Conservation (phyloP, 2,329 filamentous ascomycete genomes). For the Penicillium sp. region DNA sequence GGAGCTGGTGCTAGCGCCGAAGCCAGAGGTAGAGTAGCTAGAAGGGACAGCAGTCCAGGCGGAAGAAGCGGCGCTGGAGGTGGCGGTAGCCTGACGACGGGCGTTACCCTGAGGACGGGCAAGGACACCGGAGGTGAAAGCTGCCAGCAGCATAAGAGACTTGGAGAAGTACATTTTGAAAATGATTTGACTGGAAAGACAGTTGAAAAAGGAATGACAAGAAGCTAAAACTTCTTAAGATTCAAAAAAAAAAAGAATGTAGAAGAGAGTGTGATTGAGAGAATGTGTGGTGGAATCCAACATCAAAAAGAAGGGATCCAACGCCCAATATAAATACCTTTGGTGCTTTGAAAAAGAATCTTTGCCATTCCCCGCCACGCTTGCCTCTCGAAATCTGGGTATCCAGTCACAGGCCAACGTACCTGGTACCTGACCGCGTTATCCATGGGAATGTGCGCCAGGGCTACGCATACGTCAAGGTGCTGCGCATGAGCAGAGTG, state of each 20-base stretch:
- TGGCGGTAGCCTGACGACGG: conserved; percentile 22
- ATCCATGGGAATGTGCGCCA: conserved; percentile 6
- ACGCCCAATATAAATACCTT: background rate
- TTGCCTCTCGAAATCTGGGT: background rate
- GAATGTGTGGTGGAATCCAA: background rate
- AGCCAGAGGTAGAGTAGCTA: conserved; percentile 30
- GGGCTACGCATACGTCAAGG: conserved; percentile 10
- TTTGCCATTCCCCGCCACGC: background rate
- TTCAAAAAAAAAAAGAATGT: background rate
- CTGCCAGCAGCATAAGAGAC: conserved; percentile 34
- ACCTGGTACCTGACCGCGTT: conserved; percentile 12
- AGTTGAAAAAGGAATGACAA: background rate
- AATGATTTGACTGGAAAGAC: conserved; percentile 11
- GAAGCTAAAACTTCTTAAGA: background rate
- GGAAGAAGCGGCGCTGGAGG: conserved; percentile 1
- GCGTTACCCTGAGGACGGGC: conserved; percentile 22
- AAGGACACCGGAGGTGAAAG: conserved; percentile 25
- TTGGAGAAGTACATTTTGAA: conserved; percentile 33
- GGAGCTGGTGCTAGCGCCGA: conserved; percentile 29
- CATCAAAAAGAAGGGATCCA: background rate
- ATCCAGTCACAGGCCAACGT: conserved; percentile 4
- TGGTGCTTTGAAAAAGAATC: background rate
- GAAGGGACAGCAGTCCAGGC: conserved; percentile 21
- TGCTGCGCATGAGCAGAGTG: background rate
- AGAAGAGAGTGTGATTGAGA: background rate